Base-by-base conservation (phyloP, 768 basidiomycete genomes). In the Boletus subcaerulescens region DNA sequence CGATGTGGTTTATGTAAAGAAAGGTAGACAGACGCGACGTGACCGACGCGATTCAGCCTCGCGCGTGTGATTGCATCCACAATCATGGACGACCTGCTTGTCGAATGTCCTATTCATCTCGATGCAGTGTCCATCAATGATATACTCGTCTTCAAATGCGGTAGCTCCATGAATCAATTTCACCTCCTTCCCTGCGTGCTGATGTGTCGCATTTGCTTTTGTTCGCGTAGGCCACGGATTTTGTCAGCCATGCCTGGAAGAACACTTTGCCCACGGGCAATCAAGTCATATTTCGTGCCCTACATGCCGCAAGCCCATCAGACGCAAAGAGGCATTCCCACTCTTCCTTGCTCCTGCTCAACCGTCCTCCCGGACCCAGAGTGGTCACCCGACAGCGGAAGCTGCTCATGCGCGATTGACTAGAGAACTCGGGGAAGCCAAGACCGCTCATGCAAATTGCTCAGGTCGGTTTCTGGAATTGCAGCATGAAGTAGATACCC, bases 41-140 rank as follows among this genome's bases (percentile, higher is more conserved):
- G 33, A 35, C 33, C 26, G 36, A 49, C 24, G 24, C 26, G 26
- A 26, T 8, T 26, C 24, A 24, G 24, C 7, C 26, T 26, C 26
- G 26, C 24, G 32, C 38, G n/a, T 18, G 17, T 39, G 52, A 14
- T 40, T n/a, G n/a, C 20, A 41, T 44, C 36, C 45, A 5, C 44
- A 17, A 20, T 39, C 45, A 65, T 65, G 60, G 58, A 54, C 22
- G 59, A 66, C 42, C 29, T 70, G 7, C 40, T 66, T 13, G 58
- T 70, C 45, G 70, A 71, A 32, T 70, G 69, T 26, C 68, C 70
- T 10, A 70, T 70, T n/a, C 69, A 70, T 33, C 64, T 70, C 4
- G 69, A 66, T 8, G 58, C 60, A 0, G 68, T 70, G 6, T 48
- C 60, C 36, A 60, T 70, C 49, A 64, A 59, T 12, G 60, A 71